Conservation (phyloP, 305 asterid species). For the Solanum hybrid region DNA sequence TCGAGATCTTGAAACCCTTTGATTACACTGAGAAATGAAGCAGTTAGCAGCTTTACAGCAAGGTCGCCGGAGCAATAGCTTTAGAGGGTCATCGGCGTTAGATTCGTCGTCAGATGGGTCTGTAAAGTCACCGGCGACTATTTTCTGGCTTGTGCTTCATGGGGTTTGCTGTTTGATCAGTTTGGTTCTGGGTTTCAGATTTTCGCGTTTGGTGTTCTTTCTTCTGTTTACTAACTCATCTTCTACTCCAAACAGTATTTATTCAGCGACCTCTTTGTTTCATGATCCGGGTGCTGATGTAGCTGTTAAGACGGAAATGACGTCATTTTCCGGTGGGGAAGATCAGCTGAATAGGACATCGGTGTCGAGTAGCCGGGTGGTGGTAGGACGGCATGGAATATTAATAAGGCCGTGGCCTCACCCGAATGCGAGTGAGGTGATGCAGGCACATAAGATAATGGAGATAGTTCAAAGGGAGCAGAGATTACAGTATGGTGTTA, state of each 20-base stretch:
- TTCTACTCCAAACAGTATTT: constrained; percentile 12
- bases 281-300: not conserved
- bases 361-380: constrained; percentile 55
- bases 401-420: constrained; percentile 96
- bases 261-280: not conserved
- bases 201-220: constrained; percentile 73
- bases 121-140: constrained; percentile 59
- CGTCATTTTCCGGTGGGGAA: not conserved
- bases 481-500: constrained; percentile 70
- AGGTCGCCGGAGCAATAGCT: constrained; percentile 68
- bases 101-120: constrained; percentile 61
- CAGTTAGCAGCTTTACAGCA: constrained; percentile 75
- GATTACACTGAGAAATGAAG: constrained; percentile 29
- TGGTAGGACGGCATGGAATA: constrained; percentile 95
- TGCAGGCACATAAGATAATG: constrained; percentile 79
- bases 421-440: constrained; percentile 90
- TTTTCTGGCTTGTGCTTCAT: constrained; percentile 74
- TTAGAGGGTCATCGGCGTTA: constrained; percentile 50
- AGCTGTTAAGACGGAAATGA: not conserved
- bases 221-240: constrained; percentile 53
- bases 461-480: constrained; percentile 88
- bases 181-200: constrained; percentile 79
- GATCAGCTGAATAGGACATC: constrained; percentile 3
- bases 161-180: constrained; percentile 78
- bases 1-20: not conserved